Percentiles rank a stretch among this genome's conserved stretches.
These are phyloP conservation scores for Heterobasidion parviporum DNA, from an alignment of 1,284 basidiomycete species.

Conservation along the genomic window DNA sequence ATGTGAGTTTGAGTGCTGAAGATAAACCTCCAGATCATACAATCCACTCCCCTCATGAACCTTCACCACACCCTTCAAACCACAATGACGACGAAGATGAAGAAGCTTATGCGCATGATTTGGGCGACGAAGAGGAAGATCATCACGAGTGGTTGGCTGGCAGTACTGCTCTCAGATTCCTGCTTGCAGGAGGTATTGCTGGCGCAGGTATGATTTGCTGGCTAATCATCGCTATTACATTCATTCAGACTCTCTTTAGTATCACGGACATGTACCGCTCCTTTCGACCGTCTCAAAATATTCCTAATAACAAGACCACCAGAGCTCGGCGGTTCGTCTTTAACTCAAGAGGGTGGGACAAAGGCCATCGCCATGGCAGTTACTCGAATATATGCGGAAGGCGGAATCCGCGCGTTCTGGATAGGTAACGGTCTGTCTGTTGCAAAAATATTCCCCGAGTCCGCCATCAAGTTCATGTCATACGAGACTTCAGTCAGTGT, in stretches of 20 bases:
- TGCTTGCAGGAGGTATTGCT: slow-evolving; percentile 90
- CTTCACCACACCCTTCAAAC: slow-evolving; percentile 19
- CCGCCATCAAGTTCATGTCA: slow-evolving; percentile 95
- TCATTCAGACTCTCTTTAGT: slow-evolving; percentile 37
- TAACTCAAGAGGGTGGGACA: slow-evolving; percentile 37
- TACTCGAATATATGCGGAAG: slow-evolving; percentile 75
- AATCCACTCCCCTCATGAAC: slow-evolving; percentile 13
- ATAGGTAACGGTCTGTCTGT: slow-evolving; percentile 79
- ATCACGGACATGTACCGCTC: slow-evolving; percentile 93
- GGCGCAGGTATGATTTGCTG: slow-evolving; percentile 64
- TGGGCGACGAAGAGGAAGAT: slow-evolving; percentile 51
- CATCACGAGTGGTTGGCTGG: slow-evolving; percentile 60
- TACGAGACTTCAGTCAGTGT: slow-evolving; percentile 84
- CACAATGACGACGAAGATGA: slow-evolving; percentile 32
- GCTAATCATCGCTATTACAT: background rate
- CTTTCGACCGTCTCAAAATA: slow-evolving; percentile 95
- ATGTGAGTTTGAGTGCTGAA: slow-evolving; percentile 67
- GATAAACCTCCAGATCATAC: slow-evolving; percentile 41
- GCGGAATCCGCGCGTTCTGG: slow-evolving; percentile 92
- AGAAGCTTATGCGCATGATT: slow-evolving; percentile 33
- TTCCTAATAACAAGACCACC: slow-evolving; percentile 88
- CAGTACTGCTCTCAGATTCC: slow-evolving; percentile 78
- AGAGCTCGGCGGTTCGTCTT: slow-evolving; percentile 49
- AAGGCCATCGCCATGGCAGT: slow-evolving; percentile 71
- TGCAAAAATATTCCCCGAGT: slow-evolving; percentile 94